A percentile compares a stretch with the other conserved stretches of the same genome.
Conservation (phyloP, 257 asterid genomes). For the Solanum lycopersicoides region DNA sequence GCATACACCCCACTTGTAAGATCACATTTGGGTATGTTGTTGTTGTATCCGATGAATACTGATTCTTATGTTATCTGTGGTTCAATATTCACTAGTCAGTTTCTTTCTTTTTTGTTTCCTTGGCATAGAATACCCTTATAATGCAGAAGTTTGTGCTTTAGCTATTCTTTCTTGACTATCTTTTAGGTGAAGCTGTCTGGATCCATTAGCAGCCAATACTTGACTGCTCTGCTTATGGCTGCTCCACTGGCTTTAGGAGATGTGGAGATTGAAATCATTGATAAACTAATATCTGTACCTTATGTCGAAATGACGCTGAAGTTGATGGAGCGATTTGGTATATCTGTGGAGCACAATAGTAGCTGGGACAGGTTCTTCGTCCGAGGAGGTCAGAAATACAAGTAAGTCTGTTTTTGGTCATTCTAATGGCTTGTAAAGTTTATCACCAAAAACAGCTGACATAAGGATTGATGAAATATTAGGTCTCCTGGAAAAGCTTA, state of each 20-base stretch:
- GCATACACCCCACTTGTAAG: background rate
- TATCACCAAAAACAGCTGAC: background rate
- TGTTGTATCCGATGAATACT: background rate
- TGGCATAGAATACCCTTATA: background rate
- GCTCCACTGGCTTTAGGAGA: constrained; percentile 89
- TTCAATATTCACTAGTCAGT: background rate
- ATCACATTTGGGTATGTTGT: background rate
- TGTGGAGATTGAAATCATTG: constrained; percentile 83
- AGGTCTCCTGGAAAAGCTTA: constrained; percentile 95
- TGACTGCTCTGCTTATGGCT: constrained; percentile 95
- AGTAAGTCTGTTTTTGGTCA: constrained; percentile 34
- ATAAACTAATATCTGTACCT: constrained; percentile 87
- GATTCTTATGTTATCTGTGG: background rate
- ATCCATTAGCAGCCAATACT: constrained; percentile 87
- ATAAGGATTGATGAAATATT: background rate
- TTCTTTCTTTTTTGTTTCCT: background rate
- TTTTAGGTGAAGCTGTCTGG: constrained; percentile 93
- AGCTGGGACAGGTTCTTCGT: constrained; percentile 82
- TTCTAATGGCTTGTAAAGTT: background rate
- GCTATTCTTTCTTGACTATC: background rate
- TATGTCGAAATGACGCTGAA: constrained; percentile 95
- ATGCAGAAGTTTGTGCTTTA: background rate
- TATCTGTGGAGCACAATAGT: constrained; percentile 68
- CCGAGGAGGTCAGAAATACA: constrained; percentile 80
- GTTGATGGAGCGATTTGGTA: constrained; percentile 95